Evolutionary conservation across 331 rosid species (phyloP), one percentile per base, ranked within the genome.

Genomic region (Malus hybrid): DNA sequence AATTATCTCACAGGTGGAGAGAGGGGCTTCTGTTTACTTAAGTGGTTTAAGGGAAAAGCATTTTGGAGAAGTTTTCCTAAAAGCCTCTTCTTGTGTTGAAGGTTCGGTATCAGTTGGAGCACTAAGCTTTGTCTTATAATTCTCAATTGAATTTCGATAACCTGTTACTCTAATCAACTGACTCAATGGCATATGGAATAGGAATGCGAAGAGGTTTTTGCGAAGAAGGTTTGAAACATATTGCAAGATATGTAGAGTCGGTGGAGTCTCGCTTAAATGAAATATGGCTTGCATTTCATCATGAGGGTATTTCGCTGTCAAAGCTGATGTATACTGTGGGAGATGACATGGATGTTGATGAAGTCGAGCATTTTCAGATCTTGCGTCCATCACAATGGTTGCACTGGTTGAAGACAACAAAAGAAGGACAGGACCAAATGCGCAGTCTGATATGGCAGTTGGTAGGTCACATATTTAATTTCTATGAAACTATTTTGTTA

Each of bases 361-460:
- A 88, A 7, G 87, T 15, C 65, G 84, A 89, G 71, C 87, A 82
- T 75, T 85, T 79, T 66, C 94, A 81, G 79, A 83, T 93, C 48
- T 75, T 93, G 42, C 90, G 64, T 52, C 96, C 96, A 72, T 93
- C 98, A 24, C 91, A 93, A 78, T 93, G 98, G 97, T 93, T 97
- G 98, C 96, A 86, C 82, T 91, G 98, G 97, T 85, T 93, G 86
- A 93, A 91, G 87, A 91, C 93, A 24, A 88, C 98, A 22, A 88
- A 89, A 83, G 93, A 90, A 82, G 98, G 98, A 82, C 92, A 86
- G 77, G 88, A 85, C 79, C 90, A 91, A 85, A 89, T 88, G 96
- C 87, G 96, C 77, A 86, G 68, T 78, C 87, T 93, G 78, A 81
- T 91, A 78, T 88, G 93, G 93, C 98, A 93, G 83, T 79, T 93